These are phyloP conservation scores for Saccharomycopsis capsularis DNA, from an alignment of 805 yeast genomes.

Conservation along the genomic window DNA sequence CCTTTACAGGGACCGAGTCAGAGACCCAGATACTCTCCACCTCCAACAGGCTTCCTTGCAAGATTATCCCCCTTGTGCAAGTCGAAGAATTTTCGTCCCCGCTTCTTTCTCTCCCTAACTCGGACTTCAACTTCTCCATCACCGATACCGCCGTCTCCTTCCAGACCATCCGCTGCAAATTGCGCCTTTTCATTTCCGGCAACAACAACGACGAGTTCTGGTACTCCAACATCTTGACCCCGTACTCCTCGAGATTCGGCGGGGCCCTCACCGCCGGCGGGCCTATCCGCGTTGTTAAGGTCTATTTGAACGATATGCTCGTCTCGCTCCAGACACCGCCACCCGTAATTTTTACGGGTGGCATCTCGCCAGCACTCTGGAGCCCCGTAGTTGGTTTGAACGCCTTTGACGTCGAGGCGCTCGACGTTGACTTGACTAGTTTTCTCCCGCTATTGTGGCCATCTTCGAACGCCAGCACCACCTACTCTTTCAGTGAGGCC, in stretches of 20 bases:
- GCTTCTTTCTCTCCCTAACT: conserved; percentile 32
- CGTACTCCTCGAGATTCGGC: conserved; percentile 34
- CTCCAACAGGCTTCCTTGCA: conserved; percentile 40
- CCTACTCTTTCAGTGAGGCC: conserved; percentile 27
- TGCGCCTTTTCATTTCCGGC: conserved; percentile 63
- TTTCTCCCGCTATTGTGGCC: conserved; percentile 66
- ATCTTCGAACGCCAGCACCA: conserved; percentile 10
- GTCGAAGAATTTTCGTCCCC: conserved; percentile 6
- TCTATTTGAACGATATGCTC: conserved; percentile 51
- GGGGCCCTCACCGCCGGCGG: conserved; percentile 43
- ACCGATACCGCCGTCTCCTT: conserved; percentile 44
- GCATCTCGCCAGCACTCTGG: conserved; percentile 76
- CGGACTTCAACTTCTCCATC: conserved; percentile 41
- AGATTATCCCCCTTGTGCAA: neutral
- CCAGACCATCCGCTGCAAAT: conserved; percentile 26
- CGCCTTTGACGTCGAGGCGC: conserved; percentile 67
- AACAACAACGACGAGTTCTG: conserved; percentile 80
- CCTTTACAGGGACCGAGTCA: conserved; percentile 33
- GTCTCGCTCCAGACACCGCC: conserved; percentile 60
- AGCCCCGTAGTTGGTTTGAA: conserved; percentile 66
- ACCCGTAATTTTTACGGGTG: conserved; percentile 79
- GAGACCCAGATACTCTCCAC: conserved; percentile 19
- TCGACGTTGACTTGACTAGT: conserved; percentile 64
- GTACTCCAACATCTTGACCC: conserved; percentile 59
- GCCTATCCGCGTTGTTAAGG: conserved; percentile 61